Conservation (phyloP, 2,329 filamentous ascomycete species). For the Curvularia hawaiiensis region DNA sequence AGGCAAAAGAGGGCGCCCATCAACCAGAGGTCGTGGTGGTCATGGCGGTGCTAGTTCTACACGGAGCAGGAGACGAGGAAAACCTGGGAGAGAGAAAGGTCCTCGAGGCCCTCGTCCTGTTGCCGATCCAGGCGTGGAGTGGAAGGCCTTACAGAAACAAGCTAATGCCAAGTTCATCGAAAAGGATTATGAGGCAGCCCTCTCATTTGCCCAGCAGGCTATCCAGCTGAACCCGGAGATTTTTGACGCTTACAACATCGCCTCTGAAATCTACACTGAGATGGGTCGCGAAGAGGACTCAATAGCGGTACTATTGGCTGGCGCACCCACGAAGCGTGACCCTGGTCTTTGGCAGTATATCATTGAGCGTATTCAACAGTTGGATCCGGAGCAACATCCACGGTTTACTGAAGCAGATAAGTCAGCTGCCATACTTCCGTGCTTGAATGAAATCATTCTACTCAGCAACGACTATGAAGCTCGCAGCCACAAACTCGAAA, state of each 20-base stretch:
- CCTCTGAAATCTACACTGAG: slow-evolving; percentile 63
- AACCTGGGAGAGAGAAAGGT: slow-evolving; percentile 37
- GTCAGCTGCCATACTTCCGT: slow-evolving; percentile 36
- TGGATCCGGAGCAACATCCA: slow-evolving; percentile 45
- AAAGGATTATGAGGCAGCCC: slow-evolving; percentile 60
- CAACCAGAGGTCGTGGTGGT: slow-evolving; percentile 33
- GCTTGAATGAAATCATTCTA: slow-evolving; percentile 55
- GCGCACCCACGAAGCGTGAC: slow-evolving; percentile 63
- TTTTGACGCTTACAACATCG: slow-evolving; percentile 64
- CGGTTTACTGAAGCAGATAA: slow-evolving; percentile 36
- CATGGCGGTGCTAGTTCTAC: slow-evolving; percentile 22
- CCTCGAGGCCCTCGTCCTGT: slow-evolving; percentile 57
- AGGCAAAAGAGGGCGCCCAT: slow-evolving; percentile 33
- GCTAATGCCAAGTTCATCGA: slow-evolving; percentile 72
- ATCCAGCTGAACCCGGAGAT: slow-evolving; percentile 63
- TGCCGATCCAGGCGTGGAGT: slow-evolving; percentile 72
- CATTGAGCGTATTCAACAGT: slow-evolving; percentile 58
- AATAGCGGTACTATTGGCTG: slow-evolving; percentile 61
- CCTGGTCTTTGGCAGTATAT: slow-evolving; percentile 63
- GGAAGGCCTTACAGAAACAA: slow-evolving; percentile 68
- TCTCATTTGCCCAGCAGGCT: slow-evolving; percentile 40
- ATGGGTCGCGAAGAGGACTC: slow-evolving; percentile 63
- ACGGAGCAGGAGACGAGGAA: slow-evolving; percentile 31
- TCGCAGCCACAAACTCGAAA: slow-evolving; percentile 60
- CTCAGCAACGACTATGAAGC: slow-evolving; percentile 60